Evolutionary conservation across 2,329 filamentous ascomycete genomes (phyloP), one percentile per base, ranked within the genome.

Genomic region (Penicillium sp.): DNA sequence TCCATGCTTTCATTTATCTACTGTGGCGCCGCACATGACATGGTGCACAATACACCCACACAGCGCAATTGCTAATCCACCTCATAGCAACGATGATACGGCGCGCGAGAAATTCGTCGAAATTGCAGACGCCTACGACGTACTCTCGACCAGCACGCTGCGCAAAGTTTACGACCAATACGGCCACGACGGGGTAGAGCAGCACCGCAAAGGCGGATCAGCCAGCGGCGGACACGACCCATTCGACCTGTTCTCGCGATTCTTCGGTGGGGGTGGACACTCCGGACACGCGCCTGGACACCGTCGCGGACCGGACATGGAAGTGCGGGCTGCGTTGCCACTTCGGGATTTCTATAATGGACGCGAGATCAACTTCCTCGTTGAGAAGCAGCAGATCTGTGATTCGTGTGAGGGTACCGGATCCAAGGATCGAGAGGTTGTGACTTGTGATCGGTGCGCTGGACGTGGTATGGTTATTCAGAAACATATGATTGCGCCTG

Each of bases 331-430:
- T 29, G 82, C 84, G 45, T 81, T 97, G 35, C 85, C 92, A 1
- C 83, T 99, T 53, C 85, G 87, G 62, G 92, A 97, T 77, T 97
- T 97, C 78, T 99, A 99, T 80, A 94, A 87, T 60, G 94, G 94
- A 49, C 84, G 86, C 56, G 87, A 89, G 41, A 92, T 91, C 60
- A 89, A 96, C 72, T 96, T 99, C 75, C 85, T 87, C 60, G 86
- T 96, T 72, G 91, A 97, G 73, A 96, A 96, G 80, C 93, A 97
- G 80, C 89, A 91, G 67, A 93, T 99, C 60, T 99, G 94, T 76
- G 91, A 95, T 61, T 83, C 88, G 59, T 99, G 94, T 74, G 91
- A 93, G 68, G 94, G 94, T 1, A 88, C 86, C 0, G 94, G 94
- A 13, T 89, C 87, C 51, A 87, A 86, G 54, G 94, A 99, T 73